These are phyloP conservation scores for Hortaea sp. DNA, from an alignment of 2,329 filamentous ascomycete genomes.

Conservation along the genomic window DNA sequence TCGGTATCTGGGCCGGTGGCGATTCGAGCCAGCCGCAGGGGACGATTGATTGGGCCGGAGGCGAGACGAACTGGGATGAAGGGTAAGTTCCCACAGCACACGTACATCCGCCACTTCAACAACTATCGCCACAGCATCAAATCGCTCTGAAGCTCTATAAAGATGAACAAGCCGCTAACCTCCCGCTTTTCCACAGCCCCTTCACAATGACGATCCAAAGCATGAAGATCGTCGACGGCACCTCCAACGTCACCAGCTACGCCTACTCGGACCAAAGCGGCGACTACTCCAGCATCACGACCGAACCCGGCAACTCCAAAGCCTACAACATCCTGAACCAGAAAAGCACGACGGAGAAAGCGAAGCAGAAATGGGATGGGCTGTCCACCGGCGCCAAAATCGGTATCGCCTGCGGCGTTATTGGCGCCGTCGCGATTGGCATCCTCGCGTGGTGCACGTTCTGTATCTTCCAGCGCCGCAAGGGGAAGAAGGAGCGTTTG, in stretches of 20 bases:
- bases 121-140: too few relatives aligned
- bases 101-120: too few relatives aligned
- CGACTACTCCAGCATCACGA: conserved; percentile 36
- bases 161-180: background rate
- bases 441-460: conserved; percentile 30
- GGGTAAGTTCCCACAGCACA: conserved; percentile 11
- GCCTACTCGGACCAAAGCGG: conserved; percentile 31
- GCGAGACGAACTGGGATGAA: conserved; percentile 23
- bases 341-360: conserved; percentile 33
- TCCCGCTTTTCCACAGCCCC: conserved; percentile 13
- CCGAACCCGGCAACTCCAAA: conserved; percentile 21
- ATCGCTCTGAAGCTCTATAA: background rate
- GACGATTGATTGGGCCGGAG: conserved; percentile 30
- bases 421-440: conserved; percentile 30
- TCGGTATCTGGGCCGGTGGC: conserved; percentile 80
- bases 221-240: conserved; percentile 25
- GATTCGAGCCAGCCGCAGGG: conserved; percentile 56
- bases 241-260: conserved; percentile 28
- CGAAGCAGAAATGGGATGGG: conserved; percentile 31
- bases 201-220: conserved; percentile 27
- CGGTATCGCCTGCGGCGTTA: conserved; percentile 36
- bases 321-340: conserved; percentile 26
- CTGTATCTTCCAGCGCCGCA: conserved; percentile 41
- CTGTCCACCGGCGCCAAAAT: conserved; percentile 39
- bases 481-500: conserved; percentile 39